phyloP scores from a whole-genome alignment of 129 eudicot species.

The Kitagawia praeruptora region DNA sequence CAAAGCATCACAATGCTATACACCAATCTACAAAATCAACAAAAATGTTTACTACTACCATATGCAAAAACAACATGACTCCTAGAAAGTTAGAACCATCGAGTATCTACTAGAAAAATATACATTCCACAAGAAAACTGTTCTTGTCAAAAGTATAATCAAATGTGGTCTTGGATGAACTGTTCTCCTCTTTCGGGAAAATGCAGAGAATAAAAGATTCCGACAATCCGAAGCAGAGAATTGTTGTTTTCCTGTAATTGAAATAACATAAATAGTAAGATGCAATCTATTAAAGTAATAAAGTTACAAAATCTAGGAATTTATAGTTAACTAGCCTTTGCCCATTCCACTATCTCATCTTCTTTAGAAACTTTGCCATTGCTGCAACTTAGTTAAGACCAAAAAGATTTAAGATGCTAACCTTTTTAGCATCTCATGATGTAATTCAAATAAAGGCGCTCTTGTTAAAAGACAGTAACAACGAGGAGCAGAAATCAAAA shows the following conservation, averaged over 20 bases:
- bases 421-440: conserved; percentile 86
- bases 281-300: neutral
- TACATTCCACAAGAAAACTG: too few relatives aligned
- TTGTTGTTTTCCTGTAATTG: conserved; percentile 56
- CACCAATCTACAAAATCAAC: too few relatives aligned
- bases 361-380: conserved; percentile 41
- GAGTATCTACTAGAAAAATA: too few relatives aligned
- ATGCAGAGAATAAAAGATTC: too few relatives aligned
- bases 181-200: too few relatives aligned
- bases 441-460: conserved; percentile 87
- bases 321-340: conserved; percentile 50
- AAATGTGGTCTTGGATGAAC: too few relatives aligned
- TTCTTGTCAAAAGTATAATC: too few relatives aligned
- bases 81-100: too few relatives aligned
- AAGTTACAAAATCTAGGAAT: neutral
- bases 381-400: conserved; percentile 16
- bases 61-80: too few relatives aligned
- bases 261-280: conserved; percentile 12
- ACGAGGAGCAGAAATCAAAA: conserved; percentile 85
- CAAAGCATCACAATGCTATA: too few relatives aligned
- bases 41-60: too few relatives aligned
- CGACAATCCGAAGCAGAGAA: too few relatives aligned
- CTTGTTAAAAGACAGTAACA: conserved; percentile 84
- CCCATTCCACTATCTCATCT: conserved; percentile 63
- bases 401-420: conserved; percentile 10